Percentiles rank a stretch among this genome's conserved stretches.
phyloP scores from a whole-genome alignment of 2,329 filamentous ascomycete species.

The Fusarium globosum region DNA sequence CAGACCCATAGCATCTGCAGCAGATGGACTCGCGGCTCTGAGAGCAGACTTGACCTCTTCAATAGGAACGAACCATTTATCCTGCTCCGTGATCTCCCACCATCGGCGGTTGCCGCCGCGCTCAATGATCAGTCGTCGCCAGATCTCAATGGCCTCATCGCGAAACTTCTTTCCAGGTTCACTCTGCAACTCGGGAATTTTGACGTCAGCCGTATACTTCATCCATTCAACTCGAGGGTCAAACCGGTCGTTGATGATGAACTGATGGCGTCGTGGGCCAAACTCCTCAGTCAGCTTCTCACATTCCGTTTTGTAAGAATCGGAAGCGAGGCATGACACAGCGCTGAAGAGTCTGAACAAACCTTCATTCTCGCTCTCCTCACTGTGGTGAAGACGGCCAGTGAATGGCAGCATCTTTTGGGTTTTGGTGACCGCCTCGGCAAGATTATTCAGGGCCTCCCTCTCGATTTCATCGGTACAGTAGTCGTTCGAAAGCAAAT shows the following conservation, averaged over 20 bases:
- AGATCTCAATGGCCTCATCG: neutral
- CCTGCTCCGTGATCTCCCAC: constrained; percentile 2
- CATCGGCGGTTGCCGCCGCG: neutral
- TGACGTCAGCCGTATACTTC: neutral
- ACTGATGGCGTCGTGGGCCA: constrained; percentile 7
- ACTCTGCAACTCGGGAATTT: neutral
- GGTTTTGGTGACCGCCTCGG: neutral
- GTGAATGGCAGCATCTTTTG: neutral
- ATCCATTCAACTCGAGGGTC: constrained; percentile 24
- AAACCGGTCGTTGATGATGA: neutral
- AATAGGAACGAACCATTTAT: constrained; percentile 1
- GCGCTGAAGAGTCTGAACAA: constrained; percentile 10
- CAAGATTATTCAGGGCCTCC: neutral
- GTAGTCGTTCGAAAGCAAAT: neutral
- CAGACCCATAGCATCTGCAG: neutral
- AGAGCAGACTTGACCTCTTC: neutral
- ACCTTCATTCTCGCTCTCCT: neutral
- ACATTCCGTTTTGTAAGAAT: neutral
- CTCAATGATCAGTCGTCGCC: neutral
- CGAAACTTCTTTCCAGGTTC: neutral
- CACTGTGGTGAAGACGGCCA: fast-evolving
- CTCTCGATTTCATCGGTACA: neutral
- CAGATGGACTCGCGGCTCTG: neutral
- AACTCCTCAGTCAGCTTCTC: neutral
- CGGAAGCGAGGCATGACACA: neutral